A percentile compares a stretch with the other conserved stretches of the same genome.
Evolutionary conservation across 192 early-diverging fungal genomes (phyloP).

Genomic region (Cetraspora pellucida): DNA sequence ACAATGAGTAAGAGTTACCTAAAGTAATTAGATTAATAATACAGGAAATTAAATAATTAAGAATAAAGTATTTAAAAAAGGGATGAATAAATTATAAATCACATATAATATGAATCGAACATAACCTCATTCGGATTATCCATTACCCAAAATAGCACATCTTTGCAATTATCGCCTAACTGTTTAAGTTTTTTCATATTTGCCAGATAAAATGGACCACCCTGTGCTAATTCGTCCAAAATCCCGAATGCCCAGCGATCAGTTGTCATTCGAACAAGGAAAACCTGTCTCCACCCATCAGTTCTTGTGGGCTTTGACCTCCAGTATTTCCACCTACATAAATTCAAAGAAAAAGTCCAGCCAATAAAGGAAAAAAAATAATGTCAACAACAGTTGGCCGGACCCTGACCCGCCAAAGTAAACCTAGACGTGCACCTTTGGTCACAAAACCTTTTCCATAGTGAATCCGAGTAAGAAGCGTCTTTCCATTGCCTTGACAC

Average conservation of each 20-base stretch:
- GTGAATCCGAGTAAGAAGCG: conserved; percentile 21
- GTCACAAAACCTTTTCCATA: conserved; percentile 29
- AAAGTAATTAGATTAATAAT: background rate
- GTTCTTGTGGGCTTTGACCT: conserved; percentile 28
- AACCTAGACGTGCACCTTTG: conserved; percentile 5
- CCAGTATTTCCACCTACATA: conserved; percentile 32
- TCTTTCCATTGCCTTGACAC: conserved; percentile 31
- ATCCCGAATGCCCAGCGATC: conserved; percentile 29
- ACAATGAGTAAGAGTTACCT: conserved; percentile 30
- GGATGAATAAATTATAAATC: background rate
- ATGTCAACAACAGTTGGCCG: background rate
- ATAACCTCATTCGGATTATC: conserved; percentile 27
- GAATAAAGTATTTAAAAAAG: background rate
- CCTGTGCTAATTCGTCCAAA: conserved; percentile 12
- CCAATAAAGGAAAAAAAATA: background rate
- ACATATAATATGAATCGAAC: background rate
- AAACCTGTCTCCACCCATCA: conserved; percentile 30
- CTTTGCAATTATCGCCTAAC: conserved; percentile 30
- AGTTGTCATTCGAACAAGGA: conserved; percentile 10
- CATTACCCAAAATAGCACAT: conserved; percentile 31
- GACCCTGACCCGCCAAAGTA: background rate
- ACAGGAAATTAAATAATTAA: background rate
- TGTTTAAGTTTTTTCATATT: conserved; percentile 29
- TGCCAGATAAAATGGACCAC: conserved; percentile 20
- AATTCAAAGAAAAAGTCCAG: background rate